These are phyloP conservation scores for Adansonia gregorii DNA, from an alignment of 441 rosid genomes.

Conservation along the genomic window DNA sequence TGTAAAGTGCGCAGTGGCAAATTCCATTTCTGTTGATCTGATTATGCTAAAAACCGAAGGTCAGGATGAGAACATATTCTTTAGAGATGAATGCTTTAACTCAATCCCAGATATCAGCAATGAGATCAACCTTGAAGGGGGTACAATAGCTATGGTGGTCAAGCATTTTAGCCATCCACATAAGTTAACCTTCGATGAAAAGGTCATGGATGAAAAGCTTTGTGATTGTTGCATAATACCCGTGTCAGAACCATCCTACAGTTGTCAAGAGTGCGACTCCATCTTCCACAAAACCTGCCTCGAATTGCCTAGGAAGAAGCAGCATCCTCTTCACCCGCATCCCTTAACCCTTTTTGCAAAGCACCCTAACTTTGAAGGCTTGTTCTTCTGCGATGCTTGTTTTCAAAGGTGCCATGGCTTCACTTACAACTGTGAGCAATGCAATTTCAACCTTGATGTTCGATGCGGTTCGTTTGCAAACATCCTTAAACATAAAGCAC, in stretches of 20 bases:
- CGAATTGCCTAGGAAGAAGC: slow-evolving; percentile 16
- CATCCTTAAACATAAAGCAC: slow-evolving; percentile 16
- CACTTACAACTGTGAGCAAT: background rate
- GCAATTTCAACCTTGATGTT: slow-evolving; percentile 9
- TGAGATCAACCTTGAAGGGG: background rate
- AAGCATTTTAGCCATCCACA: slow-evolving; percentile 17
- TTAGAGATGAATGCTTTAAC: background rate
- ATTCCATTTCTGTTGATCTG: background rate
- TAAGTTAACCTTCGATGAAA: background rate
- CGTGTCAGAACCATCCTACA: background rate
- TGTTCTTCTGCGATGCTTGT: slow-evolving; percentile 17
- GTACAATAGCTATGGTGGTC: background rate
- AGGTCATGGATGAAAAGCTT: background rate
- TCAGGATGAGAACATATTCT: background rate
- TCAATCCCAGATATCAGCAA: background rate
- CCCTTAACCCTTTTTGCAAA: slow-evolving; percentile 10
- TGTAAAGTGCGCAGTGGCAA: background rate
- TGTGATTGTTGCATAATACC: slow-evolving; percentile 2
- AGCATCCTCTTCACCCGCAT: slow-evolving; percentile 18
- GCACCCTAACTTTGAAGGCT: background rate
- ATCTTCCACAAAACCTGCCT: slow-evolving; percentile 11
- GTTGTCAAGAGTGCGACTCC: background rate
- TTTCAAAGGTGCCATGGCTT: slow-evolving; percentile 5
- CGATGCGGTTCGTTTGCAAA: background rate
- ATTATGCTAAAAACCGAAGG: background rate